These are phyloP conservation scores for Candida insectalens DNA, from an alignment of 805 yeast species.

Conservation along the genomic window DNA sequence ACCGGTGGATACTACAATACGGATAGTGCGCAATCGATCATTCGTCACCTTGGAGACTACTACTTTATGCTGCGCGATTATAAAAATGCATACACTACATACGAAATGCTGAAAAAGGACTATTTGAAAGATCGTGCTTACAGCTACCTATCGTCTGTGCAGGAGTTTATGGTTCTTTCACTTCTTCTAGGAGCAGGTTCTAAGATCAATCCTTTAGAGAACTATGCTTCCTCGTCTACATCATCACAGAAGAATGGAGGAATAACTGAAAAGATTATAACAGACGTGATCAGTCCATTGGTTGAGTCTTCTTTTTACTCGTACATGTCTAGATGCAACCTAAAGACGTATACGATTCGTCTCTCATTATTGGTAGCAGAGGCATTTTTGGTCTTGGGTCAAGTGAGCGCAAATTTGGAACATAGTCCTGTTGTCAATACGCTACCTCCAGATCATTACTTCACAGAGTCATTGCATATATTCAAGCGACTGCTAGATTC, in stretches of 20 bases:
- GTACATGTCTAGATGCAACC: constrained; percentile 59
- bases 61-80: constrained; percentile 85
- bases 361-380: constrained; percentile 62
- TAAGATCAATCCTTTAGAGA: constrained; percentile 33
- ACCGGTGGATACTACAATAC: constrained; percentile 51
- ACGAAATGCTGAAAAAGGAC: constrained; percentile 75
- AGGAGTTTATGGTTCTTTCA: constrained; percentile 78
- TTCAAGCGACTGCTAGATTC: constrained; percentile 34
- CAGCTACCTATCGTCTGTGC: constrained; percentile 71
- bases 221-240: constrained; percentile 14
- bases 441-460: constrained; percentile 28
- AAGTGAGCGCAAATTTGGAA: constrained; percentile 19
- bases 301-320: constrained; percentile 69
- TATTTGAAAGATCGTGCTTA: constrained; percentile 71
- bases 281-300: constrained; percentile 47
- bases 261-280: constrained; percentile 34
- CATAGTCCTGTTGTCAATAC: not conserved
- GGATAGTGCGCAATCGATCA: constrained; percentile 57
- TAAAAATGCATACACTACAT: constrained; percentile 71
- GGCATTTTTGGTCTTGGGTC: constrained; percentile 37
- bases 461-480: constrained; percentile 34
- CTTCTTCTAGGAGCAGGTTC: constrained; percentile 48
- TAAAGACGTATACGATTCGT: constrained; percentile 63
- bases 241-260: too few relatives aligned
- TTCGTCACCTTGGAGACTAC: constrained; percentile 87